phyloP scores from a whole-genome alignment of 2,329 filamentous ascomycete species.

The Elsinoe fawcettii region DNA sequence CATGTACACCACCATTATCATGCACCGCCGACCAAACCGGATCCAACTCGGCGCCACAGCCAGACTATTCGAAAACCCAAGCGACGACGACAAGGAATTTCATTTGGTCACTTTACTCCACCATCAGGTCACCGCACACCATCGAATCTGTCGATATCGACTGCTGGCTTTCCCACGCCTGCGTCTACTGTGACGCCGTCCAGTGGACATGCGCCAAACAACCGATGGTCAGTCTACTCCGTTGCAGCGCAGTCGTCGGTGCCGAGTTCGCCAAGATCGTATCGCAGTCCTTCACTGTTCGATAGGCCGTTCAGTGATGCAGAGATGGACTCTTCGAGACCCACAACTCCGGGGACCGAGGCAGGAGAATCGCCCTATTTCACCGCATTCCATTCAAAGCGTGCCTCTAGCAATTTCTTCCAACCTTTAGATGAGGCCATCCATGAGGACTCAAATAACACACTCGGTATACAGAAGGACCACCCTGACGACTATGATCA shows the following conservation, averaged over 20 bases:
- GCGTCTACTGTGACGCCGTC: slow-evolving; percentile 27
- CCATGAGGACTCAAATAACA: slow-evolving; percentile 21
- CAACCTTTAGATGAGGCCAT: slow-evolving; percentile 14
- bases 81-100: slow-evolving; percentile 63
- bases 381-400: slow-evolving; percentile 52
- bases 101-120: slow-evolving; percentile 43
- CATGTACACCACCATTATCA: slow-evolving; percentile 97
- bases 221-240: slow-evolving; percentile 59
- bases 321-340: slow-evolving; percentile 58
- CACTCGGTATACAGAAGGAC: neutral
- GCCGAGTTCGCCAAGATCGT: slow-evolving; percentile 71
- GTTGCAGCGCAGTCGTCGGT: slow-evolving; percentile 60
- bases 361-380: slow-evolving; percentile 52
- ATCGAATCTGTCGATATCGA: slow-evolving; percentile 15
- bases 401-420: slow-evolving; percentile 41
- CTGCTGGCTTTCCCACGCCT: slow-evolving; percentile 52
- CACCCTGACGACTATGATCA: neutral
- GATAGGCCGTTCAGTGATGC: slow-evolving; percentile 58
- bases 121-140: slow-evolving; percentile 33
- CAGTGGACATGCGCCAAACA: slow-evolving; percentile 38
- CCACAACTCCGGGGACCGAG: slow-evolving; percentile 73
- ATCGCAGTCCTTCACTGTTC: slow-evolving; percentile 65
- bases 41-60: slow-evolving; percentile 25
- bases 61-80: slow-evolving; percentile 50
- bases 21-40: slow-evolving; percentile 40